Base-by-base conservation (phyloP, 2,329 filamentous ascomycete species). In the Endoconidiophora laricicola region DNA sequence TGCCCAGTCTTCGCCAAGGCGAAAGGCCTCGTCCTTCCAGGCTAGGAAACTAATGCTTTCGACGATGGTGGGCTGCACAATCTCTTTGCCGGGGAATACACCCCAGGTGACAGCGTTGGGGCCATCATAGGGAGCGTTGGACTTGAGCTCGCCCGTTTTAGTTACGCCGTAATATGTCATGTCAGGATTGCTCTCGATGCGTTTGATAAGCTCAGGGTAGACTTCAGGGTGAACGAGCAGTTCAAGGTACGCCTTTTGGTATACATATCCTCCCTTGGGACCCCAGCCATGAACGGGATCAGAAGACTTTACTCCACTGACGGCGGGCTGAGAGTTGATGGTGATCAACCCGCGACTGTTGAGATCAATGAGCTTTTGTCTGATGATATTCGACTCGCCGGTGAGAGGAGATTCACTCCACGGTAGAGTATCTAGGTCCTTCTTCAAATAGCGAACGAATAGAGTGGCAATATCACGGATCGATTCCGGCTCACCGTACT, bases 91-190 rank as follows among this genome's bases (percentile, higher is more conserved):
- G 0, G 91, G 90, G 69, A 96, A 98, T 33, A 98, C 93, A 65
- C 91, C 91, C 91, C 91, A 98, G 1, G 91, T 98, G 46, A 98
- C 85, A n/a, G 91, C 91, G 59, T 98, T 98, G 37, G 91, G 91
- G 4, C 86, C 85, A 57, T 93, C 86, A 20, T 79, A 77, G 6
- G 81, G 79, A 1, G 86, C 80, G 60, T 98, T 96, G 24, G 86
- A 91, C 63, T 79, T 80, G 50, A 96, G 72, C 52, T 81, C 77
- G 24, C 90, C 88, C 18, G 74, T 72, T 64, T 86, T 88, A 58
- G 85, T 91, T 54, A 95, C 86, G 44, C 87, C 86, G 60, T 96
- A 94, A 69, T 93, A 98, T 0, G 90, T 95, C 60, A 98, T 70
- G 57, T 93, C 83, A 2, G 81, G 76, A 59, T 91, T 77, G 44